Evolutionary conservation across 2,329 filamentous ascomycete species (phyloP).

Genomic region (Diaporthe capsici): DNA sequence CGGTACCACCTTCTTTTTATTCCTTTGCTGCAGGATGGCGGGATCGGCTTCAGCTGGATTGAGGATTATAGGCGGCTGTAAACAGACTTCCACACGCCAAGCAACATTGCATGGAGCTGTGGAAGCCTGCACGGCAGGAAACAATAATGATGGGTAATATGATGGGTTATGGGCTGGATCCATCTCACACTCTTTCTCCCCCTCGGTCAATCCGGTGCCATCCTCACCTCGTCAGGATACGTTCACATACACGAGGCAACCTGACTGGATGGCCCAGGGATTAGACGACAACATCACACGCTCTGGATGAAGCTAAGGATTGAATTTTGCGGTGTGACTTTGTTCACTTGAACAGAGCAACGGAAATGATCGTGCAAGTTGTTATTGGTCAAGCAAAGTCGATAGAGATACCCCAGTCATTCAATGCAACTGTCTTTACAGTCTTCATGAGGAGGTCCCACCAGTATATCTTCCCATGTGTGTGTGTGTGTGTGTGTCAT

Average conservation of each 20-base stretch:
- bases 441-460: neutral
- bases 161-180: slow-evolving; percentile 35
- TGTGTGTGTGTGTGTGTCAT: neutral
- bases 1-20: neutral
- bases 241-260: neutral
- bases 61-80: slow-evolving; percentile 1
- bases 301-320: slow-evolving; percentile 18
- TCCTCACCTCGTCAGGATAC: slow-evolving; percentile 2
- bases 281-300: slow-evolving; percentile 14
- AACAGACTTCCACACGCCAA: neutral
- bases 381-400: slow-evolving; percentile 30
- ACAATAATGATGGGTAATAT: slow-evolving; percentile 31
- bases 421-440: slow-evolving; percentile 34
- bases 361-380: slow-evolving; percentile 25
- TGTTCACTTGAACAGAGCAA: slow-evolving; percentile 8
- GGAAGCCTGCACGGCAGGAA: slow-evolving; percentile 8
- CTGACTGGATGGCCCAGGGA: slow-evolving; percentile 17
- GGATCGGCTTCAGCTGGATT: slow-evolving; percentile 30
- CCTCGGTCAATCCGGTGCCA: neutral
- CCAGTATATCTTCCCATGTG: neutral
- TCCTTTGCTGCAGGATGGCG: slow-evolving; percentile 39
- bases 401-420: slow-evolving; percentile 41
- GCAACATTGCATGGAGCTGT: neutral
- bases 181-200: slow-evolving; percentile 25
- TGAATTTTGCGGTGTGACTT: slow-evolving; percentile 5